These are phyloP conservation scores for Hippophae rhamnoides DNA, from an alignment of 306 rosid genomes.

Conservation along the genomic window DNA sequence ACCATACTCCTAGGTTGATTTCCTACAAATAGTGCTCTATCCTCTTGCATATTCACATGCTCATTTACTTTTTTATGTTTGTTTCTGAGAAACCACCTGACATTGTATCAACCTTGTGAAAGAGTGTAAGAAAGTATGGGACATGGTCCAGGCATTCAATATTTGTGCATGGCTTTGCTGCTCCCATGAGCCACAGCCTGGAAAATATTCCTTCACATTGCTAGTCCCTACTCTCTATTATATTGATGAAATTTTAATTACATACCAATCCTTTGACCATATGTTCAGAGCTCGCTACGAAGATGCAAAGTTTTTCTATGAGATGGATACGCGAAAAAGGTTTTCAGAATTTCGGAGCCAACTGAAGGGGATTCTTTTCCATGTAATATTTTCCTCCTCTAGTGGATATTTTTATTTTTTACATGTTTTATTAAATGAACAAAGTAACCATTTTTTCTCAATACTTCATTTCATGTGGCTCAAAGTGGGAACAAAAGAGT, in stretches of 20 bases:
- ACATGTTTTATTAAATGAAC: not conserved
- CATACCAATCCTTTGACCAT: conserved; percentile 12
- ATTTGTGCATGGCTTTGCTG: conserved; percentile 5
- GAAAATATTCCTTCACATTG: conserved; percentile 5
- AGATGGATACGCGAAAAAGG: conserved; percentile 58
- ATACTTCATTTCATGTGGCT: not conserved
- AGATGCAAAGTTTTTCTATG: conserved; percentile 95
- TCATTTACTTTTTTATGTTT: no score
- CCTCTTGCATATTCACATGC: no score
- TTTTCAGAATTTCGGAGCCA: conserved; percentile 65
- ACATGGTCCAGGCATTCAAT: not conserved
- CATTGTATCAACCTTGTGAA: not conserved
- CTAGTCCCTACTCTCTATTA: not conserved
- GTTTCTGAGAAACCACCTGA: not conserved
- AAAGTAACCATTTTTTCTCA: conserved; percentile 3
- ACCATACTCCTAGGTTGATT: no score
- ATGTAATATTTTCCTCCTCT: conserved; percentile 43
- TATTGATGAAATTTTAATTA: conserved; percentile 9
- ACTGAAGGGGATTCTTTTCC: conserved; percentile 77
- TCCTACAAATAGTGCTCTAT: no score
- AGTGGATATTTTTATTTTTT: not conserved
- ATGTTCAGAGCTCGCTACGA: conserved; percentile 85
- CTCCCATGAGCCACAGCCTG: conserved; percentile 8
- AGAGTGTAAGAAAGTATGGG: not conserved
- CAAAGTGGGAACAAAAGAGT: not conserved